Conservation (phyloP, 2,329 filamentous ascomycete genomes). For the Colletotrichum noveboracense region DNA sequence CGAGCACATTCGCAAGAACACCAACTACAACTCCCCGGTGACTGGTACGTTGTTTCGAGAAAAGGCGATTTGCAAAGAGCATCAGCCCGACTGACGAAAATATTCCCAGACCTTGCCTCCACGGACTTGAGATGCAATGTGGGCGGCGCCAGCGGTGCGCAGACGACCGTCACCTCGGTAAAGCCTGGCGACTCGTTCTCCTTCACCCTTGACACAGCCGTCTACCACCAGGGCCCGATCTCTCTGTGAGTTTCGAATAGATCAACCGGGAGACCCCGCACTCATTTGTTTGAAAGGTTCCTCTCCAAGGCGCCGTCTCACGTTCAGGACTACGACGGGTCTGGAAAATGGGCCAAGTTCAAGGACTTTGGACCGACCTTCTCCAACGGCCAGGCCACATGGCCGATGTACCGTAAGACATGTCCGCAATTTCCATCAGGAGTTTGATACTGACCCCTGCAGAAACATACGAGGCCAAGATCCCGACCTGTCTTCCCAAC, state of each 20-base stretch:
- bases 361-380: constrained; percentile 41
- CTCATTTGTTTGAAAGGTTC: constrained; percentile 30
- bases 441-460: background rate
- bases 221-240: constrained; percentile 44
- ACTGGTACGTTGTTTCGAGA: constrained; percentile 22
- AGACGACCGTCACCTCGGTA: constrained; percentile 35
- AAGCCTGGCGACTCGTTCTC: constrained; percentile 39
- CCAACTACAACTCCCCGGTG: constrained; percentile 42
- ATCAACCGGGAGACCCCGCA: background rate
- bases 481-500: constrained; percentile 56
- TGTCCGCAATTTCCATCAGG: background rate
- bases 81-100: background rate
- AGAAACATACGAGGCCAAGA: constrained; percentile 38
- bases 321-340: constrained; percentile 39
- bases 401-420: constrained; percentile 34
- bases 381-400: constrained; percentile 31
- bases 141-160: constrained; percentile 32
- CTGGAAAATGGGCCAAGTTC: constrained; percentile 45
- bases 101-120: constrained; percentile 35
- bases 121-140: constrained; percentile 44
- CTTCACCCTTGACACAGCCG: constrained; percentile 41
- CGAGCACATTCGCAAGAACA: constrained; percentile 40
- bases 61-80: no score
- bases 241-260: constrained; percentile 33
- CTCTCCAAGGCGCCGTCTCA: constrained; percentile 41